These are phyloP conservation scores for Litchi chinensis DNA, from an alignment of 345 rosid genomes.

Conservation along the genomic window DNA sequence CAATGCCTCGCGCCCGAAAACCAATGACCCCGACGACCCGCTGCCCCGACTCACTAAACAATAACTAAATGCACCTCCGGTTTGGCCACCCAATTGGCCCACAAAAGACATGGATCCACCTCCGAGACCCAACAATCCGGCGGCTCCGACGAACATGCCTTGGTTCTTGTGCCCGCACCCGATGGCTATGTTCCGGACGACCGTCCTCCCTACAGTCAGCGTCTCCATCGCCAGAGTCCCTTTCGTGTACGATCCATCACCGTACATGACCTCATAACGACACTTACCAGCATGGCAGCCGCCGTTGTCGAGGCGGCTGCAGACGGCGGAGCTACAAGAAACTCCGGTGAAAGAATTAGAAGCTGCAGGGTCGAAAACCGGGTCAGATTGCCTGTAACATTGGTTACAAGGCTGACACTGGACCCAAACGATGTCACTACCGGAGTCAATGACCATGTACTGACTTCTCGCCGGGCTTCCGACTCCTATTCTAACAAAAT, in stretches of 20 bases:
- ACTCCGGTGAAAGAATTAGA: constrained; percentile 80
- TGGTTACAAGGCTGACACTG: constrained; percentile 92
- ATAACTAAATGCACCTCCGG: constrained; percentile 88
- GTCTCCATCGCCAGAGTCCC: constrained; percentile 90
- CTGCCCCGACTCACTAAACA: constrained; percentile 80
- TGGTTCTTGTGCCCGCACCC: constrained; percentile 92
- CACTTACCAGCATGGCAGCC: constrained; percentile 82
- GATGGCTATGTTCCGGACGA: constrained; percentile 71
- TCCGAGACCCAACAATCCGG: constrained; percentile 88
- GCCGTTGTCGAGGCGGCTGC: constrained; percentile 71
- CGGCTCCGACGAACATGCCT: constrained; percentile 96
- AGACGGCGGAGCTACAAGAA: constrained; percentile 73
- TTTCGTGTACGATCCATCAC: constrained; percentile 93
- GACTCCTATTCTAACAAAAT: constrained; percentile 86
- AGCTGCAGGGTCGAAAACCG: constrained; percentile 80
- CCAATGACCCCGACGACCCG: constrained; percentile 68
- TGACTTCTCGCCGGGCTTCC: constrained; percentile 89
- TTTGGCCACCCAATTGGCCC: constrained; percentile 85
- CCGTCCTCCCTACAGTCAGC: constrained; percentile 63
- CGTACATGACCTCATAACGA: constrained; percentile 85
- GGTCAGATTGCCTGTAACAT: constrained; percentile 91
- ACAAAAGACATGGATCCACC: constrained; percentile 90
- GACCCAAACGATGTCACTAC: constrained; percentile 97
- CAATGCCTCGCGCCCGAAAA: constrained; percentile 74
- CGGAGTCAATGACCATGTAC: constrained; percentile 90